phyloP scores from a whole-genome alignment of 805 yeast species.

The Vanderwaltozyma polyspora region DNA sequence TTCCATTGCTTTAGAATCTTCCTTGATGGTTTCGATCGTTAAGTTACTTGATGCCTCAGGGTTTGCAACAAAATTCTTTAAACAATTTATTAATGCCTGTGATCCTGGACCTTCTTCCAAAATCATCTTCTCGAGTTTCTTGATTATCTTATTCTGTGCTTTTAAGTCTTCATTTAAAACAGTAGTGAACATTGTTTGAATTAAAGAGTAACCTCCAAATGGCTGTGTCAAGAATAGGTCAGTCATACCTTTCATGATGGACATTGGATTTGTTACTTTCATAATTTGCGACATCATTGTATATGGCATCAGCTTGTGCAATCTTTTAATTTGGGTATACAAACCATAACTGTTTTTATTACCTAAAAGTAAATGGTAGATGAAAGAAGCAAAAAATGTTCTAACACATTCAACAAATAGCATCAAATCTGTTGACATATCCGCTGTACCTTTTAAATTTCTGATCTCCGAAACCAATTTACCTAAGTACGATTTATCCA shows the following conservation, averaged over 20 bases:
- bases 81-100: conserved; percentile 18
- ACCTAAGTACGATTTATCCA: conserved; percentile 41
- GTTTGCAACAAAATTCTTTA: conserved; percentile 24
- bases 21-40: conserved; percentile 21
- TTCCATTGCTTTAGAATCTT: conserved; percentile 21
- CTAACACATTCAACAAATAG: conserved; percentile 69
- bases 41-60: conserved; percentile 22
- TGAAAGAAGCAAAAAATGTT: conserved; percentile 67
- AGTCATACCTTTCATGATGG: conserved; percentile 65
- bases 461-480: conserved; percentile 57
- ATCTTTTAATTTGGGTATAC: conserved; percentile 53
- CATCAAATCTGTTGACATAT: conserved; percentile 52
- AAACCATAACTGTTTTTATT: conserved; percentile 50
- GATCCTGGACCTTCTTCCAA: conserved; percentile 11
- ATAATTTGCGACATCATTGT: conserved; percentile 63
- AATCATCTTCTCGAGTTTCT: conserved; percentile 33
- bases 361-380: conserved; percentile 67
- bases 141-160: conserved; percentile 46
- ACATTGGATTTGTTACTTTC: conserved; percentile 78
- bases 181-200: conserved; percentile 66
- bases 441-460: conserved; percentile 34
- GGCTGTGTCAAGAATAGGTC: conserved; percentile 78
- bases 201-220: conserved; percentile 51
- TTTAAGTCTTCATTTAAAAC: conserved; percentile 65
- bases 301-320: conserved; percentile 78